Evolutionary conservation across 2,329 filamentous ascomycete species (phyloP), one percentile per base, ranked within the genome.

Genomic region (Cytospora schulzeri): DNA sequence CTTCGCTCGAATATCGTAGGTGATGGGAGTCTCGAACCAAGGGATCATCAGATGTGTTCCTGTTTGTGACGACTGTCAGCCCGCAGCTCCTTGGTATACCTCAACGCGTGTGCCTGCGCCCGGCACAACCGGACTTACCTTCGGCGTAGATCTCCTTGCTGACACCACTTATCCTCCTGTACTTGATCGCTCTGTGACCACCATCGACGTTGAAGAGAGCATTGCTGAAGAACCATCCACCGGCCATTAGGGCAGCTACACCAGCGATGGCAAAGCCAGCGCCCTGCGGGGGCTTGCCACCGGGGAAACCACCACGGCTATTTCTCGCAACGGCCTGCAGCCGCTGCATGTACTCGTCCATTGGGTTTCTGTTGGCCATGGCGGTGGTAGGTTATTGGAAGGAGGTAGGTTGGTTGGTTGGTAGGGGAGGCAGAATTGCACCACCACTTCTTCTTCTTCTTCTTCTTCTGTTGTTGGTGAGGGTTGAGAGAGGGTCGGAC

Each of bases 171-270:
- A 97, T 74, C 77, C 93, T 90, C 72, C 90, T 93, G 82, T 99
- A 99, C 80, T 99, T 99, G 85, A 99, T 99, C 70, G 95, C 95
- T 76, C 95, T 90, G 79, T 98, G 95, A 81, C 95, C 95, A 89
- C 95, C 95, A 75, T 99, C 95, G 73, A 99, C 95, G 81, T 90
- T 90, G 82, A 90, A 90, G 6, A 90, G 81, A 53, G 87, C 84
- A 75, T 88, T 85, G 71, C 84, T 81, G 69, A 88, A 71, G 69
- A 87, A 68, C 71, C 83, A 74, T 63, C 79, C 76, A 54, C 81
- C 84, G 64, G 82, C 82, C 19, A 78, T 78, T 52, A 85, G 72
- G 35, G 85, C 71, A 22, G 76, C 70, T 24, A 80, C 71, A 52
- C 76, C 80, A 33, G 76, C 73, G 56, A 84, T 61, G 38, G 77